Evolutionary conservation across 257 asterid species (phyloP).

Genomic region (Petunia secreta): DNA sequence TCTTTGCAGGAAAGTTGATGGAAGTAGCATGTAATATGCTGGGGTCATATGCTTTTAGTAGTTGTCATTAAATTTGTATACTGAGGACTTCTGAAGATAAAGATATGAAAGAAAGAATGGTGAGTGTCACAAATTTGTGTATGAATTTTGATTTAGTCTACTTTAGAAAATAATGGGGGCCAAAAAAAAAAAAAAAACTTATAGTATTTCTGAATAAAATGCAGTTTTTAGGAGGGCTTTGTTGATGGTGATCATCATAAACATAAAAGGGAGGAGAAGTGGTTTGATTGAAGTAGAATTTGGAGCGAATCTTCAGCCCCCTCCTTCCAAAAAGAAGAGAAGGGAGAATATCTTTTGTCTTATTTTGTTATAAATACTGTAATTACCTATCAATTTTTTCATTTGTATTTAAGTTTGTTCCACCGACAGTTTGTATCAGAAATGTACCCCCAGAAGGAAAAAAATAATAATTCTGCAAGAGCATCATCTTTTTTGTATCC

Average conservation of each 20-base stretch:
- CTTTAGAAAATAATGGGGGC: not conserved
- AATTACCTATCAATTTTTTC: constrained; percentile 71
- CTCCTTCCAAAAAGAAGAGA: constrained; percentile 33
- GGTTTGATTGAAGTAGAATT: constrained; percentile 44
- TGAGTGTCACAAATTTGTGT: constrained; percentile 28
- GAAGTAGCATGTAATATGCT: constrained; percentile 79
- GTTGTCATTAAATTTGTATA: constrained; percentile 59
- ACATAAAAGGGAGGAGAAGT: constrained; percentile 41
- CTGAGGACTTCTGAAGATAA: constrained; percentile 27
- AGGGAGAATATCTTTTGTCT: constrained; percentile 36
- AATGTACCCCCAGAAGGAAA: constrained; percentile 41
- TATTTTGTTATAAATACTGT: constrained; percentile 67
- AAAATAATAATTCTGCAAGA: constrained; percentile 30
- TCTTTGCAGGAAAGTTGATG: constrained; percentile 76
- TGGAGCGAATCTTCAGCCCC: not conserved
- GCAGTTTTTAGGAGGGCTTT: constrained; percentile 49
- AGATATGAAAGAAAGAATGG: constrained; percentile 38
- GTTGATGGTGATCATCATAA: constrained; percentile 35
- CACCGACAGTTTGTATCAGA: constrained; percentile 54
- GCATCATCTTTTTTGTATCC: constrained; percentile 28
- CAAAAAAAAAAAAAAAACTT: constrained; percentile 19
- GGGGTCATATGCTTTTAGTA: constrained; percentile 74
- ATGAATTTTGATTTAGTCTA: not conserved
- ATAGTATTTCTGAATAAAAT: constrained; percentile 23
- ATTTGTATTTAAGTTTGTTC: constrained; percentile 60